Conservation (phyloP, 345 rosid species). For the Carallia pectinifolia region DNA sequence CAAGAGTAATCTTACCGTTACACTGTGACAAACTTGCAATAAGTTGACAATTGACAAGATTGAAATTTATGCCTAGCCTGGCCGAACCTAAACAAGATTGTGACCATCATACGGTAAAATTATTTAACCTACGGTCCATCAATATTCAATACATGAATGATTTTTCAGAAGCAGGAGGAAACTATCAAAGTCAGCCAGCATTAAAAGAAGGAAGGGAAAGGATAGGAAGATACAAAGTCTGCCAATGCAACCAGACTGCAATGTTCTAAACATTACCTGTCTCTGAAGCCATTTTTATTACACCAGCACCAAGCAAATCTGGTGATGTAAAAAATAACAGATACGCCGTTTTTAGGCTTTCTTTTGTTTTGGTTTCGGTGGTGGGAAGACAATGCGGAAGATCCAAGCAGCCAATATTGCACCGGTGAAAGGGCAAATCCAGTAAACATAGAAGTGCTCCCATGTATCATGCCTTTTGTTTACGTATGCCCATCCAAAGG, state of each 20-base stretch:
- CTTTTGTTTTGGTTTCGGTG: constrained; percentile 50
- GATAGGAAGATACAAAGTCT: too few species aligned
- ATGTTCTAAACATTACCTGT: background rate
- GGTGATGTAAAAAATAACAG: background rate
- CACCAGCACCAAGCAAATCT: constrained; percentile 2
- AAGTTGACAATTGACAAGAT: too few species aligned
- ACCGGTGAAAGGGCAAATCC: constrained; percentile 86
- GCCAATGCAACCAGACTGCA: background rate
- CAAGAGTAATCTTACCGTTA: too few species aligned
- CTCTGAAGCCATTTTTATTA: constrained; percentile 6
- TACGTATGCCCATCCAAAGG: constrained; percentile 91
- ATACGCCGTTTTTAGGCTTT: constrained; percentile 32
- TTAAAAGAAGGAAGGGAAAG: too few species aligned
- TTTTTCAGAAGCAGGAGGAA: too few species aligned
- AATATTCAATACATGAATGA: too few species aligned
- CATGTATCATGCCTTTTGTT: constrained; percentile 78
- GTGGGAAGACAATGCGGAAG: constrained; percentile 62
- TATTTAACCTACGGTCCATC: too few species aligned
- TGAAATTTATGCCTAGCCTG: too few species aligned
- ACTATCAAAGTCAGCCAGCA: too few species aligned
- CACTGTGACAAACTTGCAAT: too few species aligned
- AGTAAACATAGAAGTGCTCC: constrained; percentile 90
- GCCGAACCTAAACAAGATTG: too few species aligned
- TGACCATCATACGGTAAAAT: too few species aligned
- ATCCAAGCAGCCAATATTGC: constrained; percentile 71